These are phyloP conservation scores for Coffea humblotiana DNA, from an alignment of 305 asterid genomes.

Conservation along the genomic window DNA sequence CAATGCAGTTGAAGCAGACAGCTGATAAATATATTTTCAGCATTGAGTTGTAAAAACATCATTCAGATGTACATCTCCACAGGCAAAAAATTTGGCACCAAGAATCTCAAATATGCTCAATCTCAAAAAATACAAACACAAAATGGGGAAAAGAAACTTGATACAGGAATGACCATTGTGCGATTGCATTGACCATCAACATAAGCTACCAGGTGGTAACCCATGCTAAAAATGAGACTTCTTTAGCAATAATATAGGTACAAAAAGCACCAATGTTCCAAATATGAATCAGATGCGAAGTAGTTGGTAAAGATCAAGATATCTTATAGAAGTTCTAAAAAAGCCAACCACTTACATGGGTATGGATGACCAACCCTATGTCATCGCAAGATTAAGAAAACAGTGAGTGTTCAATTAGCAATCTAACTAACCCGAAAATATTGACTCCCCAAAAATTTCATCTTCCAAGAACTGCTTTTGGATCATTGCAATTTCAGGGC, in stretches of 20 bases:
- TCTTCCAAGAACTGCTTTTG: slow-evolving; percentile 71
- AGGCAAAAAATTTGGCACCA: not conserved
- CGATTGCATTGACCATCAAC: not conserved
- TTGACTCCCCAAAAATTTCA: slow-evolving; percentile 59
- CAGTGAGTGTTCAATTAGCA: slow-evolving; percentile 15
- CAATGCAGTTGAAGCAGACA: slow-evolving; percentile 10
- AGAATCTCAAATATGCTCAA: not conserved
- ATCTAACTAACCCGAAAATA: slow-evolving; percentile 73
- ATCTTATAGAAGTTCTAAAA: not conserved
- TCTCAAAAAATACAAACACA: not conserved
- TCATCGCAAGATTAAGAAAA: not conserved
- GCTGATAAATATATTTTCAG: slow-evolving; percentile 4
- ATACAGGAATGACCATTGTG: too few relatives aligned
- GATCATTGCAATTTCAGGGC: slow-evolving; percentile 70
- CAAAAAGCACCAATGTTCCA: not conserved
- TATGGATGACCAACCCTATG: not conserved
- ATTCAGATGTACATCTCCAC: not conserved
- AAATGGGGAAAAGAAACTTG: not conserved
- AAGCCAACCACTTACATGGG: not conserved
- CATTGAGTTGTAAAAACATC: slow-evolving; percentile 2
- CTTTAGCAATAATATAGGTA: not conserved
- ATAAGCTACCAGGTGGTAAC: not conserved
- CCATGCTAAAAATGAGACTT: not conserved
- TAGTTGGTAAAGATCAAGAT: not conserved
- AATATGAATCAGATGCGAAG: not conserved